Evolutionary conservation across 2,329 filamentous ascomycete genomes (phyloP).

Genomic region (Cytospora leucostoma): DNA sequence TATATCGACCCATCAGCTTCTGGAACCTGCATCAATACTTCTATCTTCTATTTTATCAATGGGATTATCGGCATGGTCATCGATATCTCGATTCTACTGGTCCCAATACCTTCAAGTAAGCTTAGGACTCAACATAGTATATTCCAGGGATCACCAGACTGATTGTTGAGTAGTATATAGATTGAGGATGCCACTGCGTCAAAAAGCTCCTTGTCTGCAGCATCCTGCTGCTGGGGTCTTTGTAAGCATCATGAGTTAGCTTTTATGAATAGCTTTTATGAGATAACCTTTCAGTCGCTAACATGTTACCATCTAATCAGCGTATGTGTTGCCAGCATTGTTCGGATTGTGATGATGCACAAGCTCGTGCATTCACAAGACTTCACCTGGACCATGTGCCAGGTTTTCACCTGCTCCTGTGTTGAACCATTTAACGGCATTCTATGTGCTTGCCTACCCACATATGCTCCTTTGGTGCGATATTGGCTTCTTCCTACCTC

Average conservation of each 20-base stretch:
- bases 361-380: constrained; percentile 31
- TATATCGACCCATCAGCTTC: too few relatives aligned
- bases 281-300: too few relatives aligned
- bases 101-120: not conserved
- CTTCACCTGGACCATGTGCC: constrained; percentile 35
- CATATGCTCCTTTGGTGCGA: not conserved
- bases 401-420: constrained; percentile 38
- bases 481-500: too few relatives aligned
- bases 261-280: too few relatives aligned
- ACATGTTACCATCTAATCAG: constrained; percentile 16
- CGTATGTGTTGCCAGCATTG: constrained; percentile 35
- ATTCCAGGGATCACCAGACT: too few relatives aligned
- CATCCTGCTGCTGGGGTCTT: constrained; percentile 3
- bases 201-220: constrained; percentile 5
- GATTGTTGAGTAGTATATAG: too few relatives aligned
- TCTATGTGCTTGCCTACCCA: constrained; percentile 41
- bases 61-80: not conserved
- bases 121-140: not conserved
- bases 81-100: not conserved
- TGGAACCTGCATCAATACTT: not conserved
- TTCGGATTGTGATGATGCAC: constrained; percentile 35
- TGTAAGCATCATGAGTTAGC: not conserved
- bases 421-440: constrained; percentile 40
- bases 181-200: not conserved
- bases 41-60: not conserved